Evolutionary conservation across 306 rosid species (phyloP).

Genomic region (Canavalia gladiata): DNA sequence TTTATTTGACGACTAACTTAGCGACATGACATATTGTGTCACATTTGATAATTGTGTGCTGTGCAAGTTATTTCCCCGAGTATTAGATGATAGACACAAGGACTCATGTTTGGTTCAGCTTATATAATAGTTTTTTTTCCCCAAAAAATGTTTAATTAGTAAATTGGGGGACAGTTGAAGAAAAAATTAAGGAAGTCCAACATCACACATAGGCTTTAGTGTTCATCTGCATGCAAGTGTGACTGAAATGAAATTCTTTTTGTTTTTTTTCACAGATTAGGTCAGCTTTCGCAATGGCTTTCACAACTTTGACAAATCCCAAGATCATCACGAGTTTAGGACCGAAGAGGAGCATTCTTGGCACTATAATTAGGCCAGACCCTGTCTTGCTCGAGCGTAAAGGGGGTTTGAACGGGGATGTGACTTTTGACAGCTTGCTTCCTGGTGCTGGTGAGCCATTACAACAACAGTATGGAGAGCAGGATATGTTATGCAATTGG

Average conservation of each 20-base stretch:
- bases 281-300: slow-evolving; percentile 94
- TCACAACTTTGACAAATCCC: slow-evolving; percentile 76
- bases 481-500: slow-evolving; percentile 82
- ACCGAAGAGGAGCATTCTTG: slow-evolving; percentile 85
- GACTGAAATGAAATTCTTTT: slow-evolving; percentile 7
- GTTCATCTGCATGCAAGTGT: not conserved
- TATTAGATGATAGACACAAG: not conserved
- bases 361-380: slow-evolving; percentile 96
- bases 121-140: not conserved
- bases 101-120: not conserved
- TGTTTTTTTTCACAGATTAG: slow-evolving; percentile 63
- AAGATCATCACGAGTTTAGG: slow-evolving; percentile 72
- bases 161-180: not conserved
- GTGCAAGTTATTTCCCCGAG: not conserved
- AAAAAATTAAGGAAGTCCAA: not conserved
- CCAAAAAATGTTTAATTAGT: no score
- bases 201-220: not conserved
- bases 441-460: slow-evolving; percentile 94
- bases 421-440: slow-evolving; percentile 79
- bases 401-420: slow-evolving; percentile 77
- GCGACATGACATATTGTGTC: not conserved
- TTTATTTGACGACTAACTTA: not conserved
- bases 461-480: slow-evolving; percentile 52
- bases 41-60: not conserved
- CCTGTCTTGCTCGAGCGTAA: slow-evolving; percentile 74